Evolutionary conservation across 345 rosid species (phyloP).

Genomic region (Iberis pinnata): DNA sequence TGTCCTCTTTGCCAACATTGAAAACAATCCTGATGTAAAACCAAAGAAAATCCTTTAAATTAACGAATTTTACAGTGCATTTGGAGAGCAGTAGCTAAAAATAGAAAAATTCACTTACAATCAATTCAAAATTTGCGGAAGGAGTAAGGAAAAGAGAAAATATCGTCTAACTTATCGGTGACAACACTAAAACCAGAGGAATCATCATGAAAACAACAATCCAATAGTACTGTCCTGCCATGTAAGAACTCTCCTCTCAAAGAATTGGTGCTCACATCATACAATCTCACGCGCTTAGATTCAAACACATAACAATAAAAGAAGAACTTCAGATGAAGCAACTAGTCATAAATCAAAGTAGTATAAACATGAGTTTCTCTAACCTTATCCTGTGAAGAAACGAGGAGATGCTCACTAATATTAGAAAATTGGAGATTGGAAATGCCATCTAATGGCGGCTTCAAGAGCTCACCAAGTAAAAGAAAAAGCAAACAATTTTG

Average conservation of each 20-base stretch:
- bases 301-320: not conserved
- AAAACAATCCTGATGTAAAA: slow-evolving; percentile 36
- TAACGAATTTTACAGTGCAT: too few relatives aligned
- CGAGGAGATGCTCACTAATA: slow-evolving; percentile 87
- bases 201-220: slow-evolving; percentile 96
- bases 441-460: slow-evolving; percentile 89
- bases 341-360: not conserved
- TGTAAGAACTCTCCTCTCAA: slow-evolving; percentile 88
- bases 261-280: slow-evolving; percentile 65
- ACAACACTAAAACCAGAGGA: slow-evolving; percentile 91
- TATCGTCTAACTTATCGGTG: slow-evolving; percentile 72
- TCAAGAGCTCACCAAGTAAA: slow-evolving; percentile 72
- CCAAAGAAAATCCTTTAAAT: too few relatives aligned
- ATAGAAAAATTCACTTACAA: not conserved
- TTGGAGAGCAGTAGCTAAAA: too few relatives aligned
- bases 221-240: slow-evolving; percentile 79
- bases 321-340: not conserved
- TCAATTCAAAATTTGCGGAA: not conserved
- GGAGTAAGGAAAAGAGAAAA: not conserved
- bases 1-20: slow-evolving; percentile 71
- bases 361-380: not conserved
- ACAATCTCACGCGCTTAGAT: slow-evolving; percentile 59
- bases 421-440: slow-evolving; percentile 93
- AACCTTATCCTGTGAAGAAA: slow-evolving; percentile 98
- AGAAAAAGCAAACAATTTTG: slow-evolving; percentile 52